These are phyloP conservation scores for Vigna angularis DNA, from an alignment of 306 rosid genomes.

Conservation along the genomic window DNA sequence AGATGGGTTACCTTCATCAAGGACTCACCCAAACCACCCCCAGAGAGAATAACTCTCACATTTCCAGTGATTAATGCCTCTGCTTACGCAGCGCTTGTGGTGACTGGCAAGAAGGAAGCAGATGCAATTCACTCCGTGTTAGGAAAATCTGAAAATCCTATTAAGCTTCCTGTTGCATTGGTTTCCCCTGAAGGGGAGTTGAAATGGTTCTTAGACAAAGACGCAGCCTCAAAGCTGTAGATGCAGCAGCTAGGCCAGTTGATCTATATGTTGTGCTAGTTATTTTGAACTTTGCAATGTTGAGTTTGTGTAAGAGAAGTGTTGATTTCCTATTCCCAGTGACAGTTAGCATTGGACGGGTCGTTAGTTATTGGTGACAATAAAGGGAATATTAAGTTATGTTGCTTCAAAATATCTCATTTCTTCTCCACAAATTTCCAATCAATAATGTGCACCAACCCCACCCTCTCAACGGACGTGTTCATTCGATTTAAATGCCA, in stretches of 20 bases:
- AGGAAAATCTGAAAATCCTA: conserved; percentile 51
- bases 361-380: conserved; percentile 34
- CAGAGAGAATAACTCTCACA: conserved; percentile 87
- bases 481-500: conserved; percentile 8
- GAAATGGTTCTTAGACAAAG: conserved; percentile 90
- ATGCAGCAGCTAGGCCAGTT: conserved; percentile 31
- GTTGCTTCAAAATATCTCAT: conserved; percentile 30
- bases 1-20: conserved; percentile 83
- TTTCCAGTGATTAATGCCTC: conserved; percentile 87
- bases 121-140: conserved; percentile 71
- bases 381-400: conserved; percentile 31
- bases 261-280: conserved; percentile 36
- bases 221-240: conserved; percentile 91
- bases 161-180: conserved; percentile 71
- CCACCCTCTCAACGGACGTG: not conserved
- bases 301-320: conserved; percentile 21
- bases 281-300: conserved; percentile 32
- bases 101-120: conserved; percentile 76
- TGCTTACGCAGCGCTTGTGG: conserved; percentile 72
- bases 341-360: conserved; percentile 13
- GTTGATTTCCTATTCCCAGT: conserved; percentile 36
- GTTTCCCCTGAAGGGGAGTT: conserved; percentile 80
- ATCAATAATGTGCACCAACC: conserved; percentile 16
- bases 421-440: conserved; percentile 11
- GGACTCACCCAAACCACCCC: conserved; percentile 97